Evolutionary conservation across 2,329 filamentous ascomycete genomes (phyloP), one percentile per base, ranked within the genome.

Genomic region (Curvularia spicifera): DNA sequence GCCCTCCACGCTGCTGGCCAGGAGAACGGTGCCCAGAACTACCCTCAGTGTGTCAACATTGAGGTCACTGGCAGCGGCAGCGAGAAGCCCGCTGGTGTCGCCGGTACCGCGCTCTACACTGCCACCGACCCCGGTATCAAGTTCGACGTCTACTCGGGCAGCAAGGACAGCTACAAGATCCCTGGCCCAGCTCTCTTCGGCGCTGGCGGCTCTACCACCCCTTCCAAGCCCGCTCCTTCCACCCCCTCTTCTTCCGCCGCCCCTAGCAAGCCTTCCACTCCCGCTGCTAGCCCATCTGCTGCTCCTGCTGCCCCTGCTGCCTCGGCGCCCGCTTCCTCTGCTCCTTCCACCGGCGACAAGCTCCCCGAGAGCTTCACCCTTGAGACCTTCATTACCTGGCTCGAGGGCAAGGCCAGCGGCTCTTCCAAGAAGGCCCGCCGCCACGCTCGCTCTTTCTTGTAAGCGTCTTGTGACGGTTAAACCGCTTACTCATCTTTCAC

Each of bases 21-120:
- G 3, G 61, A 48, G 51, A 80, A 83, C 59, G 82, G 82, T 29
- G 83, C 83, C 10, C 84, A 83, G 77, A 79, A 77, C 77, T 85
- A 83, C 72, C 83, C 78, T 43, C 81, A 82, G 69, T 85, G 60
- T 66, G 62, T 84, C 42, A 84, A 83, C 74, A 74, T 85, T 13
- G 73, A 80, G 60, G 74, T 85, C 53, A 82, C 82, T 1, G 82
- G 82, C 29, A 74, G 74, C 20, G 82, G 82, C 44, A 75, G 76
- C 43, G 69, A 78, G 72, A 45, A 71, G 67, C 40, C 80, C 75
- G 37, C 73, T 69, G 86, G 85, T 57, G 80, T 78, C 18, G 69
- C 79, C 13, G 85, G 81, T 51, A 85, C 82, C 12, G 74, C 75
- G 54, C 79, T 88, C 28, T 81, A 81, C 73, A 74, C 66, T 2